Conservation (phyloP, 1,284 basidiomycete species). For the Cutaneotrichosporon dermatis region DNA sequence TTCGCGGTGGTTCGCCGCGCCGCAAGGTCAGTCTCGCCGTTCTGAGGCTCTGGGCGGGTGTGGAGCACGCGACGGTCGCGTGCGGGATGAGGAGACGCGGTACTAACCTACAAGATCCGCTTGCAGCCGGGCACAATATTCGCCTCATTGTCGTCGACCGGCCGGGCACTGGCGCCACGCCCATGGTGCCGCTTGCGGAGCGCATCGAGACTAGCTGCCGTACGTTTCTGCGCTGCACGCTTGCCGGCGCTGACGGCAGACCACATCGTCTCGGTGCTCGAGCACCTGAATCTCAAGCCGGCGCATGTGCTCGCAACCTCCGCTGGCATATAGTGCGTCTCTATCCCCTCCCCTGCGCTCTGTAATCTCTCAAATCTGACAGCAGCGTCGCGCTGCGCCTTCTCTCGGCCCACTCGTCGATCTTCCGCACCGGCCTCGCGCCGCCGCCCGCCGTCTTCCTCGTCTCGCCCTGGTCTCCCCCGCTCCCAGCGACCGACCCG, state of each 20-base stretch:
- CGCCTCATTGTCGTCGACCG: constrained; percentile 43
- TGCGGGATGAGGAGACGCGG: not conserved
- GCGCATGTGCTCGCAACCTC: constrained; percentile 38
- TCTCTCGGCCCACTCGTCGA: constrained; percentile 26
- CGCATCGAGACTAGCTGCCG: constrained; percentile 36
- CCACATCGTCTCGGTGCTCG: constrained; percentile 40
- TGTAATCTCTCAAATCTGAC: not conserved
- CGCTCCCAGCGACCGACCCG: constrained; percentile 30
- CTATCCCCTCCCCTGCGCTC: too few relatives aligned
- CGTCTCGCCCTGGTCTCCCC: constrained; percentile 43
- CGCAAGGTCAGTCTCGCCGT: constrained; percentile 32
- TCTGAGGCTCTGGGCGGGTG: too few relatives aligned
- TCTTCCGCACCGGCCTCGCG: constrained; percentile 25
- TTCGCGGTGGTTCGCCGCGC: constrained; percentile 40
- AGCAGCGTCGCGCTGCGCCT: constrained; percentile 39
- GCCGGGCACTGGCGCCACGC: constrained; percentile 41
- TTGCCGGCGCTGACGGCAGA: constrained; percentile 21
- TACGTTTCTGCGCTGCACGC: constrained; percentile 11
- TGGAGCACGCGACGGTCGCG: too few relatives aligned
- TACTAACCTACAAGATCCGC: constrained; percentile 30
- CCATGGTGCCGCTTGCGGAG: constrained; percentile 31
- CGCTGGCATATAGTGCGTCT: constrained; percentile 42
- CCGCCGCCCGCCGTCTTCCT: constrained; percentile 38
- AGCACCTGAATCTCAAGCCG: constrained; percentile 35
- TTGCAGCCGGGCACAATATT: constrained; percentile 33